A percentile compares a stretch with the other conserved stretches of the same genome.
Conservation (phyloP, 2,329 filamentous ascomycete genomes). For the Xylariaceae sp. region DNA sequence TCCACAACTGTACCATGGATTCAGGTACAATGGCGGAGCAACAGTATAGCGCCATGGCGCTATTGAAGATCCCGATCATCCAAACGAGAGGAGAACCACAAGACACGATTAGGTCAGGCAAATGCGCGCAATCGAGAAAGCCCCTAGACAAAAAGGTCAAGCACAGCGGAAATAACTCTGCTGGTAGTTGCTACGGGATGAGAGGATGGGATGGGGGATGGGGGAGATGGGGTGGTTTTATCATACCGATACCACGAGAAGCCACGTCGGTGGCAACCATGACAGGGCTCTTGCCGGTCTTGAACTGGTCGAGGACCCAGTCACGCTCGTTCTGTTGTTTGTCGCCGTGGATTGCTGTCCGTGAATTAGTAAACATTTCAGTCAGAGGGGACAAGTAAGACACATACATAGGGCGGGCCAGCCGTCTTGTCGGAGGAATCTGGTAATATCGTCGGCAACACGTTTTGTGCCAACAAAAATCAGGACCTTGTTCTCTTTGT, state of each 20-base stretch:
- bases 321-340: conserved; percentile 99
- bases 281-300: conserved; percentile 98
- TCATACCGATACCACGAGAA: conserved; percentile 99
- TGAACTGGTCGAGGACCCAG: conserved; percentile 99
- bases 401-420: conserved; percentile 92
- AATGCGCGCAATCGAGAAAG: conserved; percentile 84
- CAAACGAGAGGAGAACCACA: conserved; percentile 71
- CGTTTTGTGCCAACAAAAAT: conserved; percentile 94
- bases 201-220: conserved; percentile 16
- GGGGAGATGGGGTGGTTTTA: conserved; percentile 49
- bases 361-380: background rate
- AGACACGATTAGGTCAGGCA: conserved; percentile 85
- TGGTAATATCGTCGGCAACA: conserved; percentile 95
- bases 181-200: conserved; percentile 51
- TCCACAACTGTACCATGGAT: conserved; percentile 69
- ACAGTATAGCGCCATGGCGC: conserved; percentile 68
- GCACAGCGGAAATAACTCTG: conserved; percentile 60
- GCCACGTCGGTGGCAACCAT: conserved; percentile 99
- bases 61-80: conserved; percentile 82
- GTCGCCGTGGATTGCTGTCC: conserved; percentile 89
- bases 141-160: conserved; percentile 91
- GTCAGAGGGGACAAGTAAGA: conserved; percentile 17
- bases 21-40: conserved; percentile 69
- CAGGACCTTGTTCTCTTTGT: conserved; percentile 90
- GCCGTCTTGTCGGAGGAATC: conserved; percentile 94